phyloP scores from a whole-genome alignment of 148 eudicot genomes.

The Chenopodium quinoa region DNA sequence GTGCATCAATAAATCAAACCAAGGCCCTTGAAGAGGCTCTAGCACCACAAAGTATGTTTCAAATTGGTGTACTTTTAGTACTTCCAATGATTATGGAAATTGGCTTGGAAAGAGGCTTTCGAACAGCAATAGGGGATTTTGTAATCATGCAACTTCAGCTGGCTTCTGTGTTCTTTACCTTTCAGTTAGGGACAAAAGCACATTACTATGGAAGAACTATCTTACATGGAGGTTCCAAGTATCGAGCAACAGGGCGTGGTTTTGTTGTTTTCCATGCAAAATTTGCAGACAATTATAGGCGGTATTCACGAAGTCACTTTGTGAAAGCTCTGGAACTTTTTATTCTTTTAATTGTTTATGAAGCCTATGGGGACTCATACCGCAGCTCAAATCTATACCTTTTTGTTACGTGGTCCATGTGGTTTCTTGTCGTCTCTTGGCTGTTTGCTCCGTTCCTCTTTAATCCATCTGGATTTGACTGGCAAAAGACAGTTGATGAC shows the following conservation, averaged over 20 bases:
- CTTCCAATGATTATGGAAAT: constrained; percentile 98
- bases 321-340: constrained; percentile 86
- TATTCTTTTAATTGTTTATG: constrained; percentile 66
- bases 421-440: constrained; percentile 97
- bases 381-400: constrained; percentile 70
- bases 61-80: constrained; percentile 78
- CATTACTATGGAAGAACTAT: constrained; percentile 90
- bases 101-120: constrained; percentile 89
- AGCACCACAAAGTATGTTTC: constrained; percentile 79
- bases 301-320: constrained; percentile 92
- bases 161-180: constrained; percentile 94
- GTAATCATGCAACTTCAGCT: constrained; percentile 94
- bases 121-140: constrained; percentile 90
- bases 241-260: constrained; percentile 97
- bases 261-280: constrained; percentile 98
- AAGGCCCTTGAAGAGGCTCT: constrained; percentile 81
- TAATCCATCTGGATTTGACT: constrained; percentile 97
- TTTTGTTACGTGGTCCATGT: constrained; percentile 90
- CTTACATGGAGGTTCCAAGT: constrained; percentile 95
- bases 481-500: constrained; percentile 99
- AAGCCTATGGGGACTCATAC: constrained; percentile 76
- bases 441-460: constrained; percentile 94
- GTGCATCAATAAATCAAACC: constrained; percentile 47
- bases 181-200: constrained; percentile 98
- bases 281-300: constrained; percentile 89